Evolutionary conservation across 164 flowering plant genomes (phyloP), one percentile per base, ranked within the genome.

Genomic region (Amborella trichopoda): DNA sequence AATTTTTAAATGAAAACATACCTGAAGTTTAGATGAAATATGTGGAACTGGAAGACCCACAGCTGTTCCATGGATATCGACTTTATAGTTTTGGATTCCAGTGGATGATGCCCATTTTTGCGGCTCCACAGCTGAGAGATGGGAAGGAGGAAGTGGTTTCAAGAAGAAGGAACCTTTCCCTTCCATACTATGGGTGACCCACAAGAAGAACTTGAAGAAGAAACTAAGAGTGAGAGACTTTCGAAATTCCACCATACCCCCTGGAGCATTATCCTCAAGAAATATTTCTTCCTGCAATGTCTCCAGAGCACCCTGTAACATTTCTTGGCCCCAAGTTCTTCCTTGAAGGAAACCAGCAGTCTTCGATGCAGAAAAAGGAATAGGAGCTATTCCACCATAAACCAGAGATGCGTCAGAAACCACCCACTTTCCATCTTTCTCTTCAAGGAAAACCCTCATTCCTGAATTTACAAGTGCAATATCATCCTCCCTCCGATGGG

Each of bases 161-260:
- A 6, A 14, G 4, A 16, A 33, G 30, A 64, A 66, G 16, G 53
- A 68, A 20, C 50, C 55, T 28, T 54, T 56, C 21, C 65, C 71
- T 38, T 71, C 75, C 69, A 84, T 63, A 44, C 84, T 78, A 54
- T 68, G 70, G 48, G 76, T 80, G 46, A 87, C 84, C 95, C 93
- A 84, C 38, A 87, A 40, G 64, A 68, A 84, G 59, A 84, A 91
- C 55, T 91, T 91, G 59, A 91, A 91, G 69, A 87, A 84, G 68
- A 91, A 91, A 55, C 99, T 82, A 16, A 72, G 60, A 1, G 74
- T 82, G 36, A 93, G 66, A n/a, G 99, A 93, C 50, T 55, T 80
- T 18, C 96, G 81, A 43, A 93, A 93, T 64, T 93, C 99, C 38
- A 88, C 89, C 99, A 93, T 93, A 36, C 96, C 99, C 44, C 99